These are phyloP conservation scores for Fraxinus excelsior DNA, from an alignment of 257 asterid species.

Conservation along the genomic window DNA sequence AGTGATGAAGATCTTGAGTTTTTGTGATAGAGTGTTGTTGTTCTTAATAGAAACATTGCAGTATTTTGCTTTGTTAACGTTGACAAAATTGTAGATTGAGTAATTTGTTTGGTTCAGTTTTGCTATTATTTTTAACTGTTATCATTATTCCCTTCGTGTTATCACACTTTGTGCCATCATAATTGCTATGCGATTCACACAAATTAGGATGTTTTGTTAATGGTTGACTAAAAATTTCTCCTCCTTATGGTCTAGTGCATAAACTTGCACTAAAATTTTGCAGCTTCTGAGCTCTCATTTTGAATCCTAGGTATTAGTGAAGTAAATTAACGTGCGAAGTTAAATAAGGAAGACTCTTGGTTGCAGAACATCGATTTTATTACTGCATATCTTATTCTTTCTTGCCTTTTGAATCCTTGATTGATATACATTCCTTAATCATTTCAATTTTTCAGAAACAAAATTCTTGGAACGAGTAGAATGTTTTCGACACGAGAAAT, in stretches of 20 bases:
- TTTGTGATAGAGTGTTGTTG: neutral
- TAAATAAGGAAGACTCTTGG: neutral
- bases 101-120: neutral
- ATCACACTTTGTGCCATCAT: no score
- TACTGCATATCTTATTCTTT: no score
- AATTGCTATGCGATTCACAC: no score
- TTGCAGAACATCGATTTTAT: no score
- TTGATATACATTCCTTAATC: neutral
- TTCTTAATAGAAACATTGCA: no score
- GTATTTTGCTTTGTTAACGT: no score
- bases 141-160: no score
- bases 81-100: neutral
- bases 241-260: neutral
- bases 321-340: no score
- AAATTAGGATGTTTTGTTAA: no score
- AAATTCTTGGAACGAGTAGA: neutral
- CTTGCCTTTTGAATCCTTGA: neutral
- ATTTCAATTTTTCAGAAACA: no score
- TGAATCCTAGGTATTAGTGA: neutral
- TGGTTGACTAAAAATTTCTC: neutral
- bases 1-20: neutral
- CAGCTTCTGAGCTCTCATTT: neutral
- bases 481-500: neutral
- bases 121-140: no score
- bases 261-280: neutral